A percentile compares a stretch with the other conserved stretches of the same genome.
Conservation (phyloP, 495 filamentous ascomycete genomes). For the Hamigera avellanea region DNA sequence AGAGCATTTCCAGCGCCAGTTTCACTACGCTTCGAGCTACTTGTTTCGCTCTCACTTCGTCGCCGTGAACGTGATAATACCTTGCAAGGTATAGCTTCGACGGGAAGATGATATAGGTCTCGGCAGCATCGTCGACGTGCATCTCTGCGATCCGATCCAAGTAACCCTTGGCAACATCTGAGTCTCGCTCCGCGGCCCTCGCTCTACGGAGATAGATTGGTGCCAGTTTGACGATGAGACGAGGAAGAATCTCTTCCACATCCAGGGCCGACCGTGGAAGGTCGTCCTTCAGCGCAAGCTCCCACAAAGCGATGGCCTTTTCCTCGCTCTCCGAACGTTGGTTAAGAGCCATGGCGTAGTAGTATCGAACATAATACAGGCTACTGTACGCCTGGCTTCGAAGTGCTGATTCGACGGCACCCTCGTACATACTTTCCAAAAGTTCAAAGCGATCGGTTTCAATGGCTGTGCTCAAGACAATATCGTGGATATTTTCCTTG, state of each 20-base stretch:
- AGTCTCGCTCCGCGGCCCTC: conserved; percentile 3
- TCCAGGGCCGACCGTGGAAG: conserved; percentile 7
- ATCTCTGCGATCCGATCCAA: conserved; percentile 6
- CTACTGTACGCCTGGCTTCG: conserved; percentile 4
- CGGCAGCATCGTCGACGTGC: not conserved
- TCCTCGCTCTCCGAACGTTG: conserved; percentile 8
- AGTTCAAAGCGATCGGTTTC: conserved; percentile 15
- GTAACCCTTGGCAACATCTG: conserved; percentile 3
- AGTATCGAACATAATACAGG: conserved; percentile 10
- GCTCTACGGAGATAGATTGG: conserved; percentile 10
- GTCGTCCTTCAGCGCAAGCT: conserved; percentile 9
- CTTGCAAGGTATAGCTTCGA: conserved; percentile 13
- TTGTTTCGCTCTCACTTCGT: conserved; percentile 13
- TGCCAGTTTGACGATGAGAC: conserved; percentile 9
- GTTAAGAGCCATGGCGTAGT: conserved; percentile 10
- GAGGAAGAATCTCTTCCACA: conserved; percentile 8
- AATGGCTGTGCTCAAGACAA: conserved; percentile 15
- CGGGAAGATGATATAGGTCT: conserved; percentile 9
- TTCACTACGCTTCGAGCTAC: conserved; percentile 19
- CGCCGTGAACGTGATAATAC: conserved; percentile 17
- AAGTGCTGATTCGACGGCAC: conserved; percentile 15
- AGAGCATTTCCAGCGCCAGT: conserved; percentile 25
- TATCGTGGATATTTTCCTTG: conserved; percentile 14
- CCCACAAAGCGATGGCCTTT: conserved; percentile 9
- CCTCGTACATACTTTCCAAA: conserved; percentile 18